phyloP scores from a whole-genome alignment of 2,329 filamentous ascomycete species.

The Massarina eburnea region DNA sequence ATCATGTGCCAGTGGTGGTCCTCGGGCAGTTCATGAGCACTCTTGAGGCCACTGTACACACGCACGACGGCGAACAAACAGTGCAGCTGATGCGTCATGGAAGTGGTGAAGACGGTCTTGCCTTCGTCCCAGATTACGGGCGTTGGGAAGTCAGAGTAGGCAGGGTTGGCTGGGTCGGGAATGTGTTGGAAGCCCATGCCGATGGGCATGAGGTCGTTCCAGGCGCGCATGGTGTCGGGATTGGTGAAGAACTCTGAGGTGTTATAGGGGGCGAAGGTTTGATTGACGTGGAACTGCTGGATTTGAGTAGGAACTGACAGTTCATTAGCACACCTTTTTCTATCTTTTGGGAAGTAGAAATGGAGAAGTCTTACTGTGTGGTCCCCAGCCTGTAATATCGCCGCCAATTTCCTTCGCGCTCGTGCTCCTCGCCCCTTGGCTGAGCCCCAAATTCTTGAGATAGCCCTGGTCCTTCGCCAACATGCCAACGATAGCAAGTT shows the following conservation, averaged over 20 bases:
- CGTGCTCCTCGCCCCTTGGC: conserved; percentile 16
- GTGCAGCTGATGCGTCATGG: conserved; percentile 39
- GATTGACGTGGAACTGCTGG: conserved; percentile 37
- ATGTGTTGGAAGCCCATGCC: conserved; percentile 40
- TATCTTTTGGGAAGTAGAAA: not conserved
- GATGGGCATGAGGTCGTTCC: conserved; percentile 36
- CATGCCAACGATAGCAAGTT: conserved; percentile 32
- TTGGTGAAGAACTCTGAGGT: conserved; percentile 39
- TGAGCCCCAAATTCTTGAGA: conserved; percentile 20
- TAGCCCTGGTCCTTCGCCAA: conserved; percentile 34
- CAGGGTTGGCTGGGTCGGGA: conserved; percentile 18
- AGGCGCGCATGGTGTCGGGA: conserved; percentile 31
- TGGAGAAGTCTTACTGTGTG: conserved; percentile 25
- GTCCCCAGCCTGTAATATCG: conserved; percentile 37
- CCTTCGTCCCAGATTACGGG: conserved; percentile 36
- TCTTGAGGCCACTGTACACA: conserved; percentile 32
- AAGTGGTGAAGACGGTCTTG: conserved; percentile 37
- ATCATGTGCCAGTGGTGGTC: conserved; percentile 43
- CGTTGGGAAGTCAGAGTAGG: conserved; percentile 36
- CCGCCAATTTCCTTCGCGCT: conserved; percentile 35
- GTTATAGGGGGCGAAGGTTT: conserved; percentile 39
- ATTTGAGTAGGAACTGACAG: conserved; percentile 34
- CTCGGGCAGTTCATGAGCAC: conserved; percentile 27
- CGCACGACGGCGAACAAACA: conserved; percentile 38
- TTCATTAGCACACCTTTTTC: conserved; percentile 1